A percentile compares a stretch with the other conserved stretches of the same genome.
These are phyloP conservation scores for Grosmannia clavigera DNA, from an alignment of 2,329 filamentous ascomycete genomes.

Conservation along the genomic window DNA sequence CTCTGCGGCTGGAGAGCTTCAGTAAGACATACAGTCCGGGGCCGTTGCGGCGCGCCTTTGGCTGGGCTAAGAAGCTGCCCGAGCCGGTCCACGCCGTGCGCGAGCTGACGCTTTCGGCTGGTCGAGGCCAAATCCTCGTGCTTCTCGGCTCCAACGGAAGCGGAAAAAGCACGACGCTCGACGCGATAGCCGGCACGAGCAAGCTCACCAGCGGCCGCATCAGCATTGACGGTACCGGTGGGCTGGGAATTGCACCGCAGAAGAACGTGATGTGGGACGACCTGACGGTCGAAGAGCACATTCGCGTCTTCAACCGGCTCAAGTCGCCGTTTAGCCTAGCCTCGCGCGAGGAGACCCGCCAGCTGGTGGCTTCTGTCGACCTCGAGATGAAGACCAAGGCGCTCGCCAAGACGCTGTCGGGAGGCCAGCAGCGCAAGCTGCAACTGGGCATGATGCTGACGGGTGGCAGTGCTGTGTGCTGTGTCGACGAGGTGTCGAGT, in stretches of 20 bases:
- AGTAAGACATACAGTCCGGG: constrained; percentile 67
- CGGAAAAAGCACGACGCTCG: constrained; percentile 81
- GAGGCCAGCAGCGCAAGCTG: constrained; percentile 84
- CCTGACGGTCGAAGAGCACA: constrained; percentile 74
- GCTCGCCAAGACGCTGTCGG: constrained; percentile 65
- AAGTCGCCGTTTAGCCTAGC: constrained; percentile 52
- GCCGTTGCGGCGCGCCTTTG: constrained; percentile 42
- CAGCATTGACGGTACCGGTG: constrained; percentile 62
- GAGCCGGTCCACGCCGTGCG: constrained; percentile 70
- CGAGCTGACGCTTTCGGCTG: constrained; percentile 56
- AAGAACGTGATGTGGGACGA: constrained; percentile 92
- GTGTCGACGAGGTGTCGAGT: constrained; percentile 81
- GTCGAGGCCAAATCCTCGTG: constrained; percentile 72
- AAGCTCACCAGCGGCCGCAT: constrained; percentile 66
- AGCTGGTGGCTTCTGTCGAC: constrained; percentile 60
- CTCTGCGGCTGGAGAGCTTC: constrained; percentile 60
- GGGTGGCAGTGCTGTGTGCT: constrained; percentile 76
- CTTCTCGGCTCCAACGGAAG: constrained; percentile 81
- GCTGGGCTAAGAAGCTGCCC: constrained; percentile 32
- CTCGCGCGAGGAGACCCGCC: constrained; percentile 42
- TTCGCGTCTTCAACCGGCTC: constrained; percentile 69
- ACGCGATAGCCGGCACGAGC: constrained; percentile 74
- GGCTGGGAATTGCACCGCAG: constrained; percentile 78
- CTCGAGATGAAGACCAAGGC: constrained; percentile 62
- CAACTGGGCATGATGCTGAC: constrained; percentile 94